Conservation (phyloP, 352 stramenopile species). For the Phytopythium mirpurense region DNA sequence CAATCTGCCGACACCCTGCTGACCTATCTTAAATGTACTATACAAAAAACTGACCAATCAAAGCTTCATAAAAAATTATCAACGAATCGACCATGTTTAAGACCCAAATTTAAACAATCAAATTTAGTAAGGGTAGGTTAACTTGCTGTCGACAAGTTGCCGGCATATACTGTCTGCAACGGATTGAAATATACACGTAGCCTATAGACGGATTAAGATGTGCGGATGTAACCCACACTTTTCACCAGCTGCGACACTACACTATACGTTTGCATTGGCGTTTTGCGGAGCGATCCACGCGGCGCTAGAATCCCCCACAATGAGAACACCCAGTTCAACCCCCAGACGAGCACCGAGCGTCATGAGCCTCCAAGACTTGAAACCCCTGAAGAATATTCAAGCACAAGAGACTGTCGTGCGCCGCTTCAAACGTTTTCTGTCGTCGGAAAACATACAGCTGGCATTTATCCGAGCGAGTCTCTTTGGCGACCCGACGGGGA, state of each 20-base stretch:
- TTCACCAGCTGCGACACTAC: background rate
- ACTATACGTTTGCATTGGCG: background rate
- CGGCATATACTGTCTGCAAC: background rate
- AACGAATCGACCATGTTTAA: background rate
- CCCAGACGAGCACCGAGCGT: background rate
- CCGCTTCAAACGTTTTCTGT: constrained; percentile 13
- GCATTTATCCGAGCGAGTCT: constrained; percentile 10
- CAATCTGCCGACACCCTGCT: background rate
- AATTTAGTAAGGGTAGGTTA: background rate
- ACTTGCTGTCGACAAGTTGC: background rate
- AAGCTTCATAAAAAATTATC: background rate
- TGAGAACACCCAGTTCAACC: background rate
- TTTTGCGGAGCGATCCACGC: background rate
- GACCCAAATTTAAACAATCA: background rate
- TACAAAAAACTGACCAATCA: background rate
- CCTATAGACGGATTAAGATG: constrained; percentile 1
- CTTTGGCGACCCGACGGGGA: background rate
- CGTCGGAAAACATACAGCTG: constrained; percentile 11
- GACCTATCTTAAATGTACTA: background rate
- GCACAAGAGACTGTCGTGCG: constrained; percentile 7
- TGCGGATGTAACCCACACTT: background rate
- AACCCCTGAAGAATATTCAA: constrained; percentile 2
- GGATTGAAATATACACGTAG: background rate
- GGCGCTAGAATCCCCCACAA: too few relatives aligned
- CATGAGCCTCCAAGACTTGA: constrained; percentile 13